Evolutionary conservation across 352 stramenopile species (phyloP), one percentile per base, ranked within the genome.

Genomic region (Globisporangium yorkense): DNA sequence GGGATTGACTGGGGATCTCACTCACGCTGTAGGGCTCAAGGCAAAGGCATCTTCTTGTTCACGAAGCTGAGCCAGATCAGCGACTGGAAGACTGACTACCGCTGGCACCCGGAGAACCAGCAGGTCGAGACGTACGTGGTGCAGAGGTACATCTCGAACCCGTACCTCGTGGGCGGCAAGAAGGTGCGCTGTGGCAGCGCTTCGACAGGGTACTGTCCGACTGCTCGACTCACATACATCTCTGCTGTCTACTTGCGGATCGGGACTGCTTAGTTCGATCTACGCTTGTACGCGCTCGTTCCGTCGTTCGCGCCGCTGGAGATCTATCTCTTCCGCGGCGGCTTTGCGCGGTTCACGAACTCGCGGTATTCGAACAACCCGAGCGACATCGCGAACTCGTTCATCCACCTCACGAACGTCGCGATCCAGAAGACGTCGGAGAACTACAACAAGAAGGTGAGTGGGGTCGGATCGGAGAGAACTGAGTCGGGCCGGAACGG

Each of bases 11-110:
- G 21, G 33, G 45, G 3, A 8, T 49, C 3, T 63, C 5, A n/a
- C 48, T 21, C n/a, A 10, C 33, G 40, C 59, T 18, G 1, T 43
- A 92, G 80, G 75, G 87, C 84, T 0, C 82, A 93, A 60, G 83
- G 84, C 49, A 94, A 95, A 75, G 94, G 93, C 21, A 98, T 98
- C 56, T 98, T 98, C 62, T 70, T 98, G 4, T 97, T 98, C 66
- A 97, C 84, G 0, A 97, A 97, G 67, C 74, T 98, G 31, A 87
- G 70, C 33, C 86, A 98, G 61, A 98, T 98, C 60, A 93, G 74
- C 52, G 88, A 98, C 59, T 98, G 93, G 92, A 79, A 87, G 48
- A 97, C 82, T 18, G 89, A 97, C 57, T 94, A 87, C 50, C 83
- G 84, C 4, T 88, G 80, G 79, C 69, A 80, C 35, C 78, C 79